Evolutionary conservation across 805 yeast species (phyloP).

Genomic region (Lipomyces yamanashiensis): DNA sequence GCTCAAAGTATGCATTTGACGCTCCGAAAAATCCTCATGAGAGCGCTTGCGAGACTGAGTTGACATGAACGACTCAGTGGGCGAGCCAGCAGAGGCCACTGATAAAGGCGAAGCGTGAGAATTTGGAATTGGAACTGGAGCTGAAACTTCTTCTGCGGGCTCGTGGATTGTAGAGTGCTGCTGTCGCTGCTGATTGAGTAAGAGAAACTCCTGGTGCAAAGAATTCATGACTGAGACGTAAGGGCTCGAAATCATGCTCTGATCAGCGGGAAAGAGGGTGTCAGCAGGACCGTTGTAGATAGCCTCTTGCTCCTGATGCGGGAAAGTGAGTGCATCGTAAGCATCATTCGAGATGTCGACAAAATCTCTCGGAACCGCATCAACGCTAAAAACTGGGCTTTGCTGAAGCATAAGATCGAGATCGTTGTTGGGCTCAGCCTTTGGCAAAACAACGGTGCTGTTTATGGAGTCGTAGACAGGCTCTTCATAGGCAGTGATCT

Average conservation of each 20-base stretch:
- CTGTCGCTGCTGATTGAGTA: constrained; percentile 4
- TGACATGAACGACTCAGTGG: not conserved
- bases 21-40: constrained; percentile 10
- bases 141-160: not conserved
- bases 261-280: not conserved
- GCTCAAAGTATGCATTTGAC: not conserved
- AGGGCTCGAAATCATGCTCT: not conserved
- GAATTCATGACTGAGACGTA: constrained; percentile 4
- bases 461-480: not conserved
- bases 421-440: not conserved
- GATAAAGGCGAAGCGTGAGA: not conserved
- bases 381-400: constrained; percentile 2
- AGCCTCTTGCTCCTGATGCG: not conserved
- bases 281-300: not conserved
- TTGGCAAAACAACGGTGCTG: not conserved
- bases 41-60: constrained; percentile 20
- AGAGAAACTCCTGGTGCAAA: constrained; percentile 7
- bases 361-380: constrained; percentile 12
- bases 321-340: constrained; percentile 14
- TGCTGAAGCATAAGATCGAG: not conserved
- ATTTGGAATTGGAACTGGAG: not conserved
- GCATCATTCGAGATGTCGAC: constrained; percentile 8
- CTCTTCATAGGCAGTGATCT: not conserved
- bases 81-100: not conserved
- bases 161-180: constrained; percentile 3